These are phyloP conservation scores for Avena atlantica DNA, from an alignment of 176 grass and related monocot genomes.

Conservation along the genomic window DNA sequence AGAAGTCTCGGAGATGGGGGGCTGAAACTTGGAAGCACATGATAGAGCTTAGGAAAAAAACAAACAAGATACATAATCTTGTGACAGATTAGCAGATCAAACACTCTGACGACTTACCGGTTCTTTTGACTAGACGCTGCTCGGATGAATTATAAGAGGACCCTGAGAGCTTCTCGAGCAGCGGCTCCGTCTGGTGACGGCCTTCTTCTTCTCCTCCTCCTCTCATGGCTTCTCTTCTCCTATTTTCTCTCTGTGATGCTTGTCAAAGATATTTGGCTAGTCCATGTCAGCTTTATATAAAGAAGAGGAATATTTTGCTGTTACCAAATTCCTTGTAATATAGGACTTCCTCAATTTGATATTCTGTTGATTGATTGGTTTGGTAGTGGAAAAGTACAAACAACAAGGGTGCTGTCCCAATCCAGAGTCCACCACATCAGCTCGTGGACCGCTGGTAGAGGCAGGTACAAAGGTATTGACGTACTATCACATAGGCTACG, in stretches of 20 bases:
- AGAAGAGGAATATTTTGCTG: constrained; percentile 3
- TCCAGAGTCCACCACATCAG: not conserved
- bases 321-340: not conserved
- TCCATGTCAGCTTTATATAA: not conserved
- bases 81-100: not conserved
- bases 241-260: not conserved
- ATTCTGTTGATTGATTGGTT: not conserved
- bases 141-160: constrained; percentile 10
- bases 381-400: not conserved
- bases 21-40: not conserved
- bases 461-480: not conserved
- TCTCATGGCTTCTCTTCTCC: constrained; percentile 29
- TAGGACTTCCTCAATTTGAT: not conserved
- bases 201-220: not conserved
- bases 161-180: constrained; percentile 42
- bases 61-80: not conserved
- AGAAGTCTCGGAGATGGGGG: not conserved
- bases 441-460: not conserved
- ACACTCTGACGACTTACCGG: not conserved
- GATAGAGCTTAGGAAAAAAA: not conserved
- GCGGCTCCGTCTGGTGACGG: not conserved
- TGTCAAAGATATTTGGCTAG: not conserved
- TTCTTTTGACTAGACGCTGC: constrained; percentile 37
- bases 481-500: not conserved
- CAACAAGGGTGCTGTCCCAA: not conserved